Base-by-base conservation (phyloP, 352 stramenopile species). In the Phytophthora uliginosa region DNA sequence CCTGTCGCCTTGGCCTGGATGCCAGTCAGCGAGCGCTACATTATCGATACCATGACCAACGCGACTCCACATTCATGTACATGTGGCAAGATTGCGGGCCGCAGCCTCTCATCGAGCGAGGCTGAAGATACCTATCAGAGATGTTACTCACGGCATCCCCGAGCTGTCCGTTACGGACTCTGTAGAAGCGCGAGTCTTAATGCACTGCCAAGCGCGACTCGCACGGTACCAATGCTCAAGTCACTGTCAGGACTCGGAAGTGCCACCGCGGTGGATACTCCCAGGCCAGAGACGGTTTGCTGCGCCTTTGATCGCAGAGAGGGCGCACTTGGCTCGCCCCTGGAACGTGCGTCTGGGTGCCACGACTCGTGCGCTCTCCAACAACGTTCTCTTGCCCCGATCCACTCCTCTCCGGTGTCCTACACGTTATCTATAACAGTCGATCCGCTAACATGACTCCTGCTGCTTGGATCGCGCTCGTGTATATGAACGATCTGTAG, bases 271-370 rank as follows among this genome's bases (percentile, higher is more conserved):
- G 54, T 47, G 54, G 54, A 33, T 60, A 54, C 22, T 67, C 40
- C 18, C 24, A 61, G 48, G 47, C 15, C 48, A 60, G 26, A 59
- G 60, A 59, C 50, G 57, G 57, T 63, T 54, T 54, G 40, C 17
- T 5, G n/a, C 40, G 4, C 34, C 34, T 60, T 69, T 62, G 24
- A 28, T 59, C 45, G 34, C 45, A 66, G 48, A 66, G 48, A 56
- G 17, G 24, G 57, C 34, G 18, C 24, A 24, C 17, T 72, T 48
- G 65, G 33, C 45, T 71, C 47, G 64, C 56, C 48, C 64, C 57
- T 66, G 64, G 56, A 66, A 54, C 66, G 28, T 61, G 31, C 66
- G 66, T 63, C 58, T 73, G 66, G 58, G 66, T 73, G 28, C 28
- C 28, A 31, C 28, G 4, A 31, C 28, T 7, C 28, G 28, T 31